Conservation (phyloP, 345 rosid genomes). For the Euphorbia pulcherrima region DNA sequence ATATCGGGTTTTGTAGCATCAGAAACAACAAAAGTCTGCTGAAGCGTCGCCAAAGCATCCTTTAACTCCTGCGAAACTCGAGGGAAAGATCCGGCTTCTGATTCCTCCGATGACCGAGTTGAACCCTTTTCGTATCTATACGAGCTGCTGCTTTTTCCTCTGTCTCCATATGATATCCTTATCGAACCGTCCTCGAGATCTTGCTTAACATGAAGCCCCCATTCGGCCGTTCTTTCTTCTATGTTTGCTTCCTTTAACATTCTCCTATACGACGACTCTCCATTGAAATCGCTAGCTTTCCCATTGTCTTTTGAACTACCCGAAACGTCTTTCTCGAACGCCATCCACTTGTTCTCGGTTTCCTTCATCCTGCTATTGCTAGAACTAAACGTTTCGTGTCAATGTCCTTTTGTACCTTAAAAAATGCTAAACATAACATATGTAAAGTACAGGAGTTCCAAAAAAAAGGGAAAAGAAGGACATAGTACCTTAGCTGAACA, state of each 20-base stretch:
- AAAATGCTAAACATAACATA: no score
- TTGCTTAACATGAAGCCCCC: constrained; percentile 69
- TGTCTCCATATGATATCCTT: constrained; percentile 35
- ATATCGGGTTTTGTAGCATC: constrained; percentile 85
- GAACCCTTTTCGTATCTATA: constrained; percentile 32
- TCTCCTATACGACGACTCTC: constrained; percentile 7
- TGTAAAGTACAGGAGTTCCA: neutral
- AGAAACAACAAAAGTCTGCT: constrained; percentile 94
- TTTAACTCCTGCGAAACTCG: constrained; percentile 85
- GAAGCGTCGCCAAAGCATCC: constrained; percentile 76
- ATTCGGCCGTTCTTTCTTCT: constrained; percentile 72
- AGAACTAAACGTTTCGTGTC: constrained; percentile 2
- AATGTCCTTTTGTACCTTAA: neutral
- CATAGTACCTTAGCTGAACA: neutral
- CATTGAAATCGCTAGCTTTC: neutral
- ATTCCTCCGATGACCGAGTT: constrained; percentile 64
- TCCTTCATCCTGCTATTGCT: constrained; percentile 19
- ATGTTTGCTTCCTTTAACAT: constrained; percentile 47
- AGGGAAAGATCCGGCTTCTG: constrained; percentile 47
- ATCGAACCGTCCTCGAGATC: constrained; percentile 40
- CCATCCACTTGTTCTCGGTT: constrained; percentile 60
- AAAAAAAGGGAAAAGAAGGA: neutral
- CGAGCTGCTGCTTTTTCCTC: constrained; percentile 37
- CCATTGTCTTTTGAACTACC: constrained; percentile 8
- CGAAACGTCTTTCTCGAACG: constrained; percentile 35